Conservation (phyloP, 495 filamentous ascomycete species). For the Talaromyces liani region DNA sequence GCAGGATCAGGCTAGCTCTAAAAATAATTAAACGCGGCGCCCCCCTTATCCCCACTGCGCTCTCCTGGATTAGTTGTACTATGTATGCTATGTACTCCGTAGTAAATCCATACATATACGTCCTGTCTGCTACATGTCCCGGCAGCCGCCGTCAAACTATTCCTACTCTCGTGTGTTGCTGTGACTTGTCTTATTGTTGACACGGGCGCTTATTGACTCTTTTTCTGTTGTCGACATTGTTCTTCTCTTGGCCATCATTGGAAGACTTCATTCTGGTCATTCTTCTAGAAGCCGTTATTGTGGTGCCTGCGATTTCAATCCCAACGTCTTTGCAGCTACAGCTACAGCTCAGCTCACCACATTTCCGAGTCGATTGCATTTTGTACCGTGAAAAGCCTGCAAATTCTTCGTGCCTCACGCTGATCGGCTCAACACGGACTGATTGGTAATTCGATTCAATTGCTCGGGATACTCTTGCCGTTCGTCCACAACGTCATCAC, state of each 20-base stretch:
- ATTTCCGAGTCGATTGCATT: background rate
- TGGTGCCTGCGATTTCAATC: background rate
- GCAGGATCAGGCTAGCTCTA: background rate
- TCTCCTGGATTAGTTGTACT: background rate
- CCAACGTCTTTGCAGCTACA: background rate
- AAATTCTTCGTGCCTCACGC: background rate
- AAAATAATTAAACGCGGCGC: background rate
- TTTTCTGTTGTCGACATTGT: background rate
- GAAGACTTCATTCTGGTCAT: background rate
- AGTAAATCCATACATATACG: background rate
- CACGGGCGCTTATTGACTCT: background rate
- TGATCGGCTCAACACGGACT: background rate
- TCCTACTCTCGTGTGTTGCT: background rate
- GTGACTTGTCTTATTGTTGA: background rate
- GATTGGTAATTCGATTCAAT: background rate
- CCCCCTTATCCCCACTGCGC: background rate
- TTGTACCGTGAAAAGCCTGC: background rate
- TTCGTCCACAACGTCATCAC: background rate
- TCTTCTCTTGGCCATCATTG: background rate
- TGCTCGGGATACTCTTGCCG: background rate
- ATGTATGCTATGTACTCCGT: no score
- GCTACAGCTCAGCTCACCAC: background rate
- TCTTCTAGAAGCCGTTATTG: background rate
- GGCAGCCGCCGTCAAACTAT: background rate
- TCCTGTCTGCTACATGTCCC: background rate